These are phyloP conservation scores for Peronospora farinosa DNA, from an alignment of 352 stramenopile species.

Conservation along the genomic window DNA sequence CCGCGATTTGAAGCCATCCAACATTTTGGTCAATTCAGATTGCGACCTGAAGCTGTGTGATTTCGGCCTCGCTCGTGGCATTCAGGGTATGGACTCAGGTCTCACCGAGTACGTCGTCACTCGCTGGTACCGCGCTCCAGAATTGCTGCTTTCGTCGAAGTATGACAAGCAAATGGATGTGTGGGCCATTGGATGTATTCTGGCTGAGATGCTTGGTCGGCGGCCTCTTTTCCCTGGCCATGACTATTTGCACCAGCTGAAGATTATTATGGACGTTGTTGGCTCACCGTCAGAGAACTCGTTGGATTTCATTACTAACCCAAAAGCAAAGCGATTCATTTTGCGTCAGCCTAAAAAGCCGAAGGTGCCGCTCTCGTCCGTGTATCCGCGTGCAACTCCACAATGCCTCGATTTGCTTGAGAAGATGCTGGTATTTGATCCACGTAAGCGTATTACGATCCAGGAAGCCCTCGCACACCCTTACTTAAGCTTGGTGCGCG, in stretches of 20 bases:
- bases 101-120: slow-evolving; percentile 90
- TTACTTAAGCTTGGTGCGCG: slow-evolving; percentile 72
- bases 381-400: slow-evolving; percentile 81
- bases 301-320: slow-evolving; percentile 86
- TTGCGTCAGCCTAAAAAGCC: slow-evolving; percentile 83
- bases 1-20: slow-evolving; percentile 71
- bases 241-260: slow-evolving; percentile 84
- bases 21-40: slow-evolving; percentile 77
- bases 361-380: slow-evolving; percentile 67
- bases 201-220: slow-evolving; percentile 81
- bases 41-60: slow-evolving; percentile 79
- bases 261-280: slow-evolving; percentile 89
- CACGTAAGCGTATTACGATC: slow-evolving; percentile 79
- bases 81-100: slow-evolving; percentile 68
- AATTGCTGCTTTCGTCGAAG: slow-evolving; percentile 88
- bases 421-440: slow-evolving; percentile 92
- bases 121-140: slow-evolving; percentile 88
- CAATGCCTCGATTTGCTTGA: slow-evolving; percentile 87
- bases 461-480: slow-evolving; percentile 69
- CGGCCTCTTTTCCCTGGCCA: slow-evolving; percentile 81
- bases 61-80: slow-evolving; percentile 68
- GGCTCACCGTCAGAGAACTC: slow-evolving; percentile 71
- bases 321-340: slow-evolving; percentile 86
- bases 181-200: slow-evolving; percentile 84
- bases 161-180: slow-evolving; percentile 88